Evolutionary conservation across 208 protist genomes (phyloP), one percentile per base, ranked within the genome.

Genomic region (Strigomonas galati): DNA sequence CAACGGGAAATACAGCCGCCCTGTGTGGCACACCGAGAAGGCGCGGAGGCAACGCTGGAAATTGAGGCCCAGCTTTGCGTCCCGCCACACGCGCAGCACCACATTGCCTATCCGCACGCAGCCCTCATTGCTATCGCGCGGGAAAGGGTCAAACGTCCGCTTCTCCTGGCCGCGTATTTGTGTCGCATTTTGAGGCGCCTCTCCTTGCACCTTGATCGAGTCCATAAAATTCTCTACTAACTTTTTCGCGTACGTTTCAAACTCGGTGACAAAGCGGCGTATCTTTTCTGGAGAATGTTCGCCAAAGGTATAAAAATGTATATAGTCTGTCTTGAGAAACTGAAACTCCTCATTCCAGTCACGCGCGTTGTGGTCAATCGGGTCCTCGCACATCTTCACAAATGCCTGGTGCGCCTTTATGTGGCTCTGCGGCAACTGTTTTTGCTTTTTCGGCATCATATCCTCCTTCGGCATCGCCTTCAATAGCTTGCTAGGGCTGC

Each of bases 301-400:
- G 52, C 57, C 69, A 66, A 21, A 71, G 2, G 30, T 67, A 64
- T 9, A 24, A 10, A 67, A 31, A 26, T 62, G 27, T 21, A 78
- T 62, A 58, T 72, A 65, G 27, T 59, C 23, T 37, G 35, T 62
- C 72, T 72, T 85, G 5, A 77, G 53, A 37, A 58, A 32, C 57
- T 89, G 79, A 57, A 89, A 89, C 67, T 84, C 76, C 43, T 68
- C 56, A 66, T 84, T 89, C 79, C 83, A 89, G 59, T 89, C 74
- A 28, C 83, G 71, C 24, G 69, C 62, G 12, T 35, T 52, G 5
- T 57, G 61, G 58, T 87, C 78, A 21, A 82, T 51, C 3, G 60
- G 30, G 32, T 72, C 59, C 15, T 53, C 31, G 43, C 72, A 70
- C 14, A 49, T 49, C 1, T 61, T 15, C 26, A 74, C 30, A 49